Evolutionary conservation across 352 stramenopile species (phyloP), one percentile per base, ranked within the genome.

Genomic region (Phytophthora niederhauseri): DNA sequence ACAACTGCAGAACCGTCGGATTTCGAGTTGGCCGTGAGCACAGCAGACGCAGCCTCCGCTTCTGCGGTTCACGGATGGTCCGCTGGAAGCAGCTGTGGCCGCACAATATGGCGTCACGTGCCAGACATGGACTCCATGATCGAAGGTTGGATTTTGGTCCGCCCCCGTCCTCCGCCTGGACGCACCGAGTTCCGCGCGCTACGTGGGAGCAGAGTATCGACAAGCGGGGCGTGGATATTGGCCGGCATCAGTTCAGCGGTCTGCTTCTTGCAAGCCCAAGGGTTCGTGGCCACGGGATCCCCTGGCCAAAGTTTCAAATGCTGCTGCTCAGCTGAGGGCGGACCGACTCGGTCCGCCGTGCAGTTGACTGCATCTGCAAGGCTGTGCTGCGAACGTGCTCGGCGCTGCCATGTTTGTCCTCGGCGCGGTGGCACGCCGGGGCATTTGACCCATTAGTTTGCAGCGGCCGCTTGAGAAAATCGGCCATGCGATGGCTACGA

Each of bases 401-500:
- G 38, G 38, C 14, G 14, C 15, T 48, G 38, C 38, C 38, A 46
- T 46, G 38, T 46, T 17, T 8, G 12, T 19, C 17, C 17, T 46
- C 38, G 17, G 38, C n/a, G 38, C 38, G 6, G 38, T 15, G 38
- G 17, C 38, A 48, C 38, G 38, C 38, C 38, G 38, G 38, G 38
- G 38, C 38, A 48, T 48, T 19, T 41, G 34, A 41, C 34, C 34
- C 38, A 48, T 48, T 48, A 48, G 31, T 5, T 41, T 41, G 2
- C 34, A 41, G 11, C 34, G 14, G 34, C 34, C 28, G 38, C n/a
- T 24, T 64, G 63, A 65, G 54, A 70, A 65, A 66, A 22, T 57
- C 6, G 64, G n/a, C 56, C 57, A 61, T 60, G 64, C 31, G 57
- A 57, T 62, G 64, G 57, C 26, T 61, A 45, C 43, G 55, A 31